Base-by-base conservation (phyloP, 2,329 filamentous ascomycete genomes). In the Xylariaceae sp. region DNA sequence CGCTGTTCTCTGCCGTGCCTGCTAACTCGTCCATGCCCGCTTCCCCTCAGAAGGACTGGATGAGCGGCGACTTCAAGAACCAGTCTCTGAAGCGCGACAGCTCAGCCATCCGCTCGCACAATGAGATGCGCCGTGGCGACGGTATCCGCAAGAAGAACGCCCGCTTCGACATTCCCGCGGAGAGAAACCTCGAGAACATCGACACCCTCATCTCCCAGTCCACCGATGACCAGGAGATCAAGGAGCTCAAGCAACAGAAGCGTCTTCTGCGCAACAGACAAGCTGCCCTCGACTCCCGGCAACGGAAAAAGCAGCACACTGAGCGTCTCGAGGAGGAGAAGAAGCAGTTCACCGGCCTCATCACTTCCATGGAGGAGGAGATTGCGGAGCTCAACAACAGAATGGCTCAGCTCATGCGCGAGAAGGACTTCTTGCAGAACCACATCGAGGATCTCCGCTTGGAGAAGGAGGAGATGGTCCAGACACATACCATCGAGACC, bases 141-240 rank as follows among this genome's bases (percentile, higher is more conserved):
- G 91, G 94, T 62, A 95, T 97, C 75, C 86, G 94, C 70, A 99
- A 99, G 86, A 97, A 97, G 88, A 99, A 97, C 72, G 92, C 92
- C 66, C 89, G 93, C 67, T 97, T 97, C 75, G 93, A 97, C 71
- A 99, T 99, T 67, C 94, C 94, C 8, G 87, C 90, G 50, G 94
- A 97, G 77, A 86, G 92, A 63, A 97, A 92, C 71, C 84, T 99
- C 68, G 87, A 84, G 80, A 97, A 95, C 77, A 97, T 99, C 76
- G 94, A 99, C 74, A 83, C 90, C 62, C 82, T 97, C 71, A 97
- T 99, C 75, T 82, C 88, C 56, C 87, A 90, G 75, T 93, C 91
- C 42, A 91, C 85, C 58, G 88, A 95, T 74, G 93, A 97, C 71
- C 87, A 94, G 66, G 88, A 96, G 78, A 89, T 96, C 79, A 97